A percentile compares a stretch with the other conserved stretches of the same genome.
Conservation (phyloP, 1,284 basidiomycete species). For the Serendipita sp. region DNA sequence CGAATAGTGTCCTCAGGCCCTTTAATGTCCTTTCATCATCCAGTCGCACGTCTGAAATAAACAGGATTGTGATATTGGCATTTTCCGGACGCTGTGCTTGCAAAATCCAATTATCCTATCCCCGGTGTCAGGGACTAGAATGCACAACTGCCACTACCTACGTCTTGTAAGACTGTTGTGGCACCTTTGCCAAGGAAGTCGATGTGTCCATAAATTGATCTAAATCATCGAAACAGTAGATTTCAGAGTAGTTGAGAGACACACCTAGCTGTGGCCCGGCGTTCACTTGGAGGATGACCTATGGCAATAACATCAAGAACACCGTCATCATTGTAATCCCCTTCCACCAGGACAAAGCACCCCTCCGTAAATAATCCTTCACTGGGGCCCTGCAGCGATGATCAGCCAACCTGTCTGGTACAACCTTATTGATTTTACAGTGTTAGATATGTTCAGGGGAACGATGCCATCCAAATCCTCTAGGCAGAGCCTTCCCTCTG, state of each 20-base stretch:
- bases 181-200: slow-evolving; percentile 91
- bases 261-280: slow-evolving; percentile 65
- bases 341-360: slow-evolving; percentile 87
- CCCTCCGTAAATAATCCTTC: slow-evolving; percentile 97
- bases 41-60: slow-evolving; percentile 91
- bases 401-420: slow-evolving; percentile 8
- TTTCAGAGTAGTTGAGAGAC: slow-evolving; percentile 15
- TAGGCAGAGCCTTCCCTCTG: slow-evolving; percentile 79
- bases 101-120: slow-evolving; percentile 22
- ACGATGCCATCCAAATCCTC: slow-evolving; percentile 92
- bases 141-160: slow-evolving; percentile 24
- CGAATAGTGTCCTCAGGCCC: slow-evolving; percentile 74
- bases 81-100: slow-evolving; percentile 8
- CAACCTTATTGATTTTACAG: slow-evolving; percentile 39
- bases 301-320: slow-evolving; percentile 83
- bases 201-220: slow-evolving; percentile 83
- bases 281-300: slow-evolving; percentile 93
- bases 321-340: slow-evolving; percentile 88
- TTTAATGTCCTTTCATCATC: slow-evolving; percentile 74
- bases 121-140: slow-evolving; percentile 18
- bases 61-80: slow-evolving; percentile 73
- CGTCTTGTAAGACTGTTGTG: slow-evolving; percentile 85
- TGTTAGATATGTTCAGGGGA: slow-evolving; percentile 74
- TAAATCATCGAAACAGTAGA: slow-evolving; percentile 20
- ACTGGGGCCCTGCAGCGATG: slow-evolving; percentile 38